phyloP scores from a whole-genome alignment of 345 rosid species.

The Gossypioides kirkii region DNA sequence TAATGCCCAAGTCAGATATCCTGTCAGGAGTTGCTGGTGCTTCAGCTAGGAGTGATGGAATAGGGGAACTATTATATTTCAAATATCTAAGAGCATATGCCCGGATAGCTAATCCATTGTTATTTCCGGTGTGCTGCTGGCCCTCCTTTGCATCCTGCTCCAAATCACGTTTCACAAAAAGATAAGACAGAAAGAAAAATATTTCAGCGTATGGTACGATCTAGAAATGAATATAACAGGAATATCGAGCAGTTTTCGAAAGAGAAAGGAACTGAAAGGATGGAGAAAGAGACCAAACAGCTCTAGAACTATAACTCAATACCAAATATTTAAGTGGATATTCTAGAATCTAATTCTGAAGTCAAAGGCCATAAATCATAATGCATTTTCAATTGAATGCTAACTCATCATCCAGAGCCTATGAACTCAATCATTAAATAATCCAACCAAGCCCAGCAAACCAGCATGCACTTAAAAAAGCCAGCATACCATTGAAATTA shows the following conservation, averaged over 20 bases:
- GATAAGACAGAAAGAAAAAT: not conserved
- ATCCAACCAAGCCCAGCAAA: not conserved
- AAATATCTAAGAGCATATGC: constrained; percentile 82
- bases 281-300: constrained; percentile 4
- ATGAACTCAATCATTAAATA: not conserved
- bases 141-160: constrained; percentile 51
- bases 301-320: constrained; percentile 5
- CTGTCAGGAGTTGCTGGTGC: constrained; percentile 58
- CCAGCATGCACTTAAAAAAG: not conserved
- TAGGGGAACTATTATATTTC: constrained; percentile 43
- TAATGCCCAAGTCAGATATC: constrained; percentile 42
- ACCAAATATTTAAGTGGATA: not conserved
- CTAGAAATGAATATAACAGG: not conserved
- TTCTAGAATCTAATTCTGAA: not conserved
- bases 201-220: not conserved
- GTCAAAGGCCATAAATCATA: not conserved
- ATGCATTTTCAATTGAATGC: constrained; percentile 6
- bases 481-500: not conserved
- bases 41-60: constrained; percentile 49
- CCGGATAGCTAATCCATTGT: constrained; percentile 38
- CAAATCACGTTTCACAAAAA: constrained; percentile 15
- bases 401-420: not conserved
- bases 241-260: not conserved
- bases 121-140: constrained; percentile 30
- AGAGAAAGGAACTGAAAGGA: constrained; percentile 13